Conservation (phyloP, 768 basidiomycete species). For the Lentinula raphanica region DNA sequence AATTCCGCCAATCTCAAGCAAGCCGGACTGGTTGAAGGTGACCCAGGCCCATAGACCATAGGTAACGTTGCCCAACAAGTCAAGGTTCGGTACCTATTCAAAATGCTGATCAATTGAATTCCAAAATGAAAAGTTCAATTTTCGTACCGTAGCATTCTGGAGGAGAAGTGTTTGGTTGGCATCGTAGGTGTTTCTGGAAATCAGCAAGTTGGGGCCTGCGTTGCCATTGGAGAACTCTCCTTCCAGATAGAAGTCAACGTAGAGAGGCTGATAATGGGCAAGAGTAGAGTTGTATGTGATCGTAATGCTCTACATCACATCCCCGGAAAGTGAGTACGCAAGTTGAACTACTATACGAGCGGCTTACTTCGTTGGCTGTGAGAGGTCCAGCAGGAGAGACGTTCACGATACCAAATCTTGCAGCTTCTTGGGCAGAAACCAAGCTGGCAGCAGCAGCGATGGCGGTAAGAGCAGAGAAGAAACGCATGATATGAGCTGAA, state of each 20-base stretch:
- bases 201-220: not conserved
- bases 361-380: not conserved
- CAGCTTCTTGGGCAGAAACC: slow-evolving; percentile 3
- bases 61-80: not conserved
- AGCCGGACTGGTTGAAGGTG: not conserved
- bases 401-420: not conserved
- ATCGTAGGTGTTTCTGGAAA: not conserved
- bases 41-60: slow-evolving; percentile 1
- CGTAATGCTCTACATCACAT: not conserved
- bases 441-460: not conserved
- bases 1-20: not conserved
- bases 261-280: slow-evolving; percentile 1
- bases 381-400: not conserved
- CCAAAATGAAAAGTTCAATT: too few species aligned
- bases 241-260: slow-evolving; percentile 3
- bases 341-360: too few species aligned
- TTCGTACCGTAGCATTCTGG: not conserved
- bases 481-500: not conserved
- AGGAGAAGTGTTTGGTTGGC: not conserved
- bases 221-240: not conserved
- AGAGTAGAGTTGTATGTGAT: not conserved
- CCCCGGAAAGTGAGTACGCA: too few species aligned
- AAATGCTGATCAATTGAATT: not conserved
- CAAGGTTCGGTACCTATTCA: not conserved
- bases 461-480: not conserved